These are phyloP conservation scores for Cymodocea nodosa DNA, from an alignment of 116 monocot species.

Conservation along the genomic window DNA sequence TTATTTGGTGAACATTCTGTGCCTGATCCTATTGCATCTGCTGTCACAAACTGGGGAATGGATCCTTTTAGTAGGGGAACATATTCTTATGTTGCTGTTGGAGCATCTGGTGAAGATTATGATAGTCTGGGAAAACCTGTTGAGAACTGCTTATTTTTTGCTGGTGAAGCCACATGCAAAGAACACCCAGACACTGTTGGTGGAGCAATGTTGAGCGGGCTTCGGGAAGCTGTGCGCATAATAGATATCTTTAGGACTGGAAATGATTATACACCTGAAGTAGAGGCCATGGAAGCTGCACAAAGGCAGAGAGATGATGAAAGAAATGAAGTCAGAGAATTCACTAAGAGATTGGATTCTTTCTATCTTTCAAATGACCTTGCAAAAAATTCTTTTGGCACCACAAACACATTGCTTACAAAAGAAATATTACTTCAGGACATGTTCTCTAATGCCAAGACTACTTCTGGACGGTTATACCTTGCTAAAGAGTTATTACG, in stretches of 20 bases:
- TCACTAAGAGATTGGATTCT: constrained; percentile 68
- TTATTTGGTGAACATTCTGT: constrained; percentile 80
- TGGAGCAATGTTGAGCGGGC: constrained; percentile 98
- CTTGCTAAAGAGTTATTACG: constrained; percentile 79
- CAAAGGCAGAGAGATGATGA: constrained; percentile 55
- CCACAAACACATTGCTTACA: constrained; percentile 7
- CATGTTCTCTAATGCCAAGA: constrained; percentile 78
- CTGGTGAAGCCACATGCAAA: constrained; percentile 99
- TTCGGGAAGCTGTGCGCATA: constrained; percentile 94
- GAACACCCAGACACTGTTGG: constrained; percentile 99
- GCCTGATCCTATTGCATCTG: constrained; percentile 81
- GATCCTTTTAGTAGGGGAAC: constrained; percentile 93
- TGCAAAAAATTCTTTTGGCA: constrained; percentile 33
- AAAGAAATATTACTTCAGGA: constrained; percentile 61
- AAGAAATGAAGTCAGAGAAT: constrained; percentile 73
- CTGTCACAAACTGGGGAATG: constrained; percentile 94
- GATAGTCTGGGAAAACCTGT: constrained; percentile 88
- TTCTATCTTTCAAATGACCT: constrained; percentile 39
- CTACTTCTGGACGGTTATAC: constrained; percentile 75
- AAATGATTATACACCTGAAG: constrained; percentile 72
- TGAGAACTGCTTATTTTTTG: constrained; percentile 88
- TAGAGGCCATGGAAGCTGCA: constrained; percentile 61
- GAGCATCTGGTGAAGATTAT: constrained; percentile 92
- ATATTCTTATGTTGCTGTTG: constrained; percentile 93
- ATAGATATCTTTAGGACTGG: constrained; percentile 70